A percentile compares a stretch with the other conserved stretches of the same genome.
Evolutionary conservation across 2,329 filamentous ascomycete species (phyloP).

Genomic region (Lojkania enalia): DNA sequence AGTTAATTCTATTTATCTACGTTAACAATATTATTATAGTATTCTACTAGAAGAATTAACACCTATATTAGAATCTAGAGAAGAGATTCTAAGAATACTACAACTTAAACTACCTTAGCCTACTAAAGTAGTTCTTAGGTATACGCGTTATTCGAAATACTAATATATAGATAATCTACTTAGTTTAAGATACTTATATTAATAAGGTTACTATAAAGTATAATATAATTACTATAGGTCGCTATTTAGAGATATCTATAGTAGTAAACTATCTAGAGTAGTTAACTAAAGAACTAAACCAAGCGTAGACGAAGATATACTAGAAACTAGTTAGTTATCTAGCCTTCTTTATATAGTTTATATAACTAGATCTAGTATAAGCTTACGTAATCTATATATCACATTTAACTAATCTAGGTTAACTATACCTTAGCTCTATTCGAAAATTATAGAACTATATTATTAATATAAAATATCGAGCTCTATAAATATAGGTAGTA

Average conservation of each 20-base stretch:
- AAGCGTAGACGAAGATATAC: too few relatives aligned
- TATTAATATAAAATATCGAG: not conserved
- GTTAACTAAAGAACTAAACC: conserved; percentile 4
- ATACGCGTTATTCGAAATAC: conserved; percentile 14
- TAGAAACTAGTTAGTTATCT: too few relatives aligned
- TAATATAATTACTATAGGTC: conserved; percentile 2
- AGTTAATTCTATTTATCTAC: too few relatives aligned
- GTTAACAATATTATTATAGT: too few relatives aligned
- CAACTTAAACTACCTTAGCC: conserved; percentile 8
- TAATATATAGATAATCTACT: conserved; percentile 5
- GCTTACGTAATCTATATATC: not conserved
- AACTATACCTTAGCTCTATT: not conserved
- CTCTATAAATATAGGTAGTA: too few relatives aligned
- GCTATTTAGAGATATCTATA: conserved; percentile 1
- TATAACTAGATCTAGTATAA: too few relatives aligned
- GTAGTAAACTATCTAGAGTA: conserved; percentile 1
- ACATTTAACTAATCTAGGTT: conserved; percentile 1
- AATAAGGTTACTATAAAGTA: conserved; percentile 18
- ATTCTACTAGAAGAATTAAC: conserved; percentile 13
- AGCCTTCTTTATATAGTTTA: too few relatives aligned
- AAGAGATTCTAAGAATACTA: conserved; percentile 7
- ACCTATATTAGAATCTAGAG: conserved; percentile 1
- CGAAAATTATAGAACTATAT: not conserved
- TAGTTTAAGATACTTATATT: conserved; percentile 19
- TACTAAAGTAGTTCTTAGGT: conserved; percentile 13